These are phyloP conservation scores for Phytophthora sp. DNA, from an alignment of 352 stramenopile species.

Conservation along the genomic window DNA sequence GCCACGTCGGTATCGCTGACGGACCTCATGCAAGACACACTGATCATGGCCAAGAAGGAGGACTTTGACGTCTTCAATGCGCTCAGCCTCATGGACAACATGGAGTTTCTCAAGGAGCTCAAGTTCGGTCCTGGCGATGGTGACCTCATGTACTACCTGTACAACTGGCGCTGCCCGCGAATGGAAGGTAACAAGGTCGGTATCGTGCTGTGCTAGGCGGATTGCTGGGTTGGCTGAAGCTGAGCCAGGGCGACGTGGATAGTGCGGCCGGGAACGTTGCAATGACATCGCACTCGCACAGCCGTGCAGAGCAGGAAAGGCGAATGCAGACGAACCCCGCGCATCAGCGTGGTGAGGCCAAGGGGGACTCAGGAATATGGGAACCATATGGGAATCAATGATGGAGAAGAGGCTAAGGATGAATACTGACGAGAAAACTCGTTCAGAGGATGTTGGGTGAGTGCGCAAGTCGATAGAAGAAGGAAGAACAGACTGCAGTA, in stretches of 20 bases:
- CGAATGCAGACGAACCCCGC: conserved; percentile 14
- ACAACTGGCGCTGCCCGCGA: conserved; percentile 77
- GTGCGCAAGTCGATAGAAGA: conserved; percentile 26
- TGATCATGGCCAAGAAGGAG: conserved; percentile 69
- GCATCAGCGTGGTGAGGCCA: neutral
- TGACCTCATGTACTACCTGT: conserved; percentile 80
- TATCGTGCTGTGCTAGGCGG: conserved; percentile 62
- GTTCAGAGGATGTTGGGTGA: conserved; percentile 25
- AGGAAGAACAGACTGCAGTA: conserved; percentile 16
- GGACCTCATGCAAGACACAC: conserved; percentile 58
- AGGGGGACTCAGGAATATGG: neutral
- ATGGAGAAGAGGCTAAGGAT: neutral
- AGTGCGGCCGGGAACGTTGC: conserved; percentile 5
- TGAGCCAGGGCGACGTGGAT: conserved; percentile 13
- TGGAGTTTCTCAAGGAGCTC: conserved; percentile 61
- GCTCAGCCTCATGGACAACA: conserved; percentile 74
- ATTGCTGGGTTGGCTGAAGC: neutral
- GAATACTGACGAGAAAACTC: conserved; percentile 13
- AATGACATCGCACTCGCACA: conserved; percentile 10
- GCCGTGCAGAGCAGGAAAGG: neutral
- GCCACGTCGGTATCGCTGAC: conserved; percentile 59
- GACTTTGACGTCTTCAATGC: conserved; percentile 80
- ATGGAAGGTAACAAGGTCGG: conserved; percentile 54
- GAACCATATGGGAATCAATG: conserved; percentile 1
- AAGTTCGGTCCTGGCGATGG: conserved; percentile 68